Percentiles rank a stretch among this genome's conserved stretches.
Conservation (phyloP, 2,329 filamentous ascomycete species). For the Keithomyces neogunnii region DNA sequence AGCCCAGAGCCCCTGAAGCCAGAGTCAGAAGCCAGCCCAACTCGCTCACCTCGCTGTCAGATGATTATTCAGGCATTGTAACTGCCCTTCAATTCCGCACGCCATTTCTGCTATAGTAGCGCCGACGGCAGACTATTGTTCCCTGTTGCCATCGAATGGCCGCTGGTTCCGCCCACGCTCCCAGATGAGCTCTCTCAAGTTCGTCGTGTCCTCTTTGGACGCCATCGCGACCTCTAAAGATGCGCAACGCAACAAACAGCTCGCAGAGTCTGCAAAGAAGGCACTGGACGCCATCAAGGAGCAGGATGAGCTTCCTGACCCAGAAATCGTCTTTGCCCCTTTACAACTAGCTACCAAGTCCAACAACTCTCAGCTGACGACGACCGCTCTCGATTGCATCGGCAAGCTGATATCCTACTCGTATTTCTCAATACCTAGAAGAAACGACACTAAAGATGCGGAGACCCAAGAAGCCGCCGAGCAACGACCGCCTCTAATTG, state of each 20-base stretch:
- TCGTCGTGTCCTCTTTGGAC: conserved; percentile 89
- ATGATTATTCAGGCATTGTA: background rate
- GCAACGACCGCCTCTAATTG: conserved; percentile 66
- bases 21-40: too few species aligned
- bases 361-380: conserved; percentile 75
- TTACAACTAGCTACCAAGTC: conserved; percentile 84
- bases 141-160: conserved; percentile 31
- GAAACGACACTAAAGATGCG: conserved; percentile 26
- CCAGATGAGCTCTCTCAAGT: conserved; percentile 88
- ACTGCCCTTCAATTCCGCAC: background rate
- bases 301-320: conserved; percentile 74
- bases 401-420: conserved; percentile 98
- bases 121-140: background rate
- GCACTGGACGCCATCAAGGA: conserved; percentile 82
- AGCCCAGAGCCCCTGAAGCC: too few species aligned
- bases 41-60: background rate
- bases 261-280: conserved; percentile 72
- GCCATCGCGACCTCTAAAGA: conserved; percentile 88
- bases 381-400: conserved; percentile 90
- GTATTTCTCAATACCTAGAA: conserved; percentile 75
- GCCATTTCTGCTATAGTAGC: background rate
- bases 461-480: conserved; percentile 28
- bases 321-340: conserved; percentile 85
- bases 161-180: conserved; percentile 34
- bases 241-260: conserved; percentile 74